A percentile compares a stretch with the other conserved stretches of the same genome.
These are phyloP conservation scores for Lentinula raphanica DNA, from an alignment of 768 basidiomycete species.

Conservation along the genomic window DNA sequence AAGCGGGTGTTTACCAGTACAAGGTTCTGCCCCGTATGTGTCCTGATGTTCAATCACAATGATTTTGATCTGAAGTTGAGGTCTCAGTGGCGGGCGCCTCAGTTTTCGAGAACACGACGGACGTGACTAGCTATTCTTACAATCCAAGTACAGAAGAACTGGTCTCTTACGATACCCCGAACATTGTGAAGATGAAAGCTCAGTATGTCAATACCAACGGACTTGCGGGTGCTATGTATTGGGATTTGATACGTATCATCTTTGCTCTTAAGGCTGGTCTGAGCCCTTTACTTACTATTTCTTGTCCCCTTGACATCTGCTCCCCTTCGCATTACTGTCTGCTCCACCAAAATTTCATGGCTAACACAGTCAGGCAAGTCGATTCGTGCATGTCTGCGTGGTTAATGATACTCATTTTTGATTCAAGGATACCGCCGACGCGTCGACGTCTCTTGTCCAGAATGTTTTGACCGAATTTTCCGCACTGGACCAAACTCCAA, in stretches of 20 bases:
- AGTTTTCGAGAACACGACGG: slow-evolving; percentile 60
- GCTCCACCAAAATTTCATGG: slow-evolving; percentile 38
- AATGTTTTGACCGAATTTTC: slow-evolving; percentile 44
- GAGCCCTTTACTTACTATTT: not conserved
- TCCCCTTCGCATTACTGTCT: not conserved
- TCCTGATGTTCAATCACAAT: not conserved
- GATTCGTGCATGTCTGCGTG: not conserved
- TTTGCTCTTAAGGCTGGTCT: not conserved
- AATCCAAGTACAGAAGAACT: slow-evolving; percentile 60
- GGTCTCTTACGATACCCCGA: slow-evolving; percentile 73
- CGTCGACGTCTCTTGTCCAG: slow-evolving; percentile 43
- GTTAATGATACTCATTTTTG: slow-evolving; percentile 10
- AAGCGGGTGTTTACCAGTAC: slow-evolving; percentile 76
- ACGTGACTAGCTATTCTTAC: slow-evolving; percentile 78
- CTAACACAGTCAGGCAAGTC: not conserved
- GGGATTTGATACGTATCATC: slow-evolving; percentile 41
- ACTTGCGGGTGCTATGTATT: slow-evolving; percentile 71
- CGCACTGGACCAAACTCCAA: slow-evolving; percentile 54
- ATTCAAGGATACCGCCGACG: slow-evolving; percentile 51
- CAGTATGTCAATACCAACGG: slow-evolving; percentile 57
- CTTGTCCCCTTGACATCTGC: not conserved
- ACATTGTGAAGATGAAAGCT: slow-evolving; percentile 61
- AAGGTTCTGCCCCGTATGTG: slow-evolving; percentile 55
- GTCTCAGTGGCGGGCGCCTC: slow-evolving; percentile 47
- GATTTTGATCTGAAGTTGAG: not conserved